Evolutionary conservation across 345 rosid species (phyloP).

Genomic region (Hibiscus tridactylites): DNA sequence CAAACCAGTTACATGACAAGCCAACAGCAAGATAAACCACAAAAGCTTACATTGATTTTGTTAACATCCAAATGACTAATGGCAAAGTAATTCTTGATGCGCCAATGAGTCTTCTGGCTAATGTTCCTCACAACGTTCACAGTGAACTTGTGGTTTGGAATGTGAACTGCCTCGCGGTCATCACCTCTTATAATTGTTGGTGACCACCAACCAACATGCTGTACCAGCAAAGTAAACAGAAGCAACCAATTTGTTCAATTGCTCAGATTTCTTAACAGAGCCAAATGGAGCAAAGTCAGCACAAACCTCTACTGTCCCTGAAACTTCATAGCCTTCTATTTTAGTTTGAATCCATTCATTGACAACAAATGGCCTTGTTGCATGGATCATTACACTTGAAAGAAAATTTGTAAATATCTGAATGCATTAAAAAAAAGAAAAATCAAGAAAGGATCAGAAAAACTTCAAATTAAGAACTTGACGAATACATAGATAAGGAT

Average conservation of each 20-base stretch:
- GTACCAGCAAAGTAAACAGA: constrained; percentile 6
- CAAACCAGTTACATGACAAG: background rate
- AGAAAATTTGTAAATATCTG: constrained; percentile 94
- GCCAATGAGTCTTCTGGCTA: constrained; percentile 95
- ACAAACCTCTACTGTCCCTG: constrained; percentile 96
- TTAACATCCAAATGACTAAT: constrained; percentile 87
- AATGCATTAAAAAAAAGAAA: constrained; percentile 17
- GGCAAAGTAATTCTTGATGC: constrained; percentile 77
- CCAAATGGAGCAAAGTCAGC: constrained; percentile 2
- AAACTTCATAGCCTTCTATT: constrained; percentile 91
- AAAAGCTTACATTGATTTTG: constrained; percentile 62
- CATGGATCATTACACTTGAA: constrained; percentile 87
- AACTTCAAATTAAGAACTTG: background rate
- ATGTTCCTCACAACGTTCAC: constrained; percentile 88
- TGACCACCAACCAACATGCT: constrained; percentile 99
- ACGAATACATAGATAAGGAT: background rate
- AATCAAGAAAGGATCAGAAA: background rate
- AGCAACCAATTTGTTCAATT: constrained; percentile 4
- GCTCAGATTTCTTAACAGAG: background rate
- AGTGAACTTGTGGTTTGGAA: constrained; percentile 88
- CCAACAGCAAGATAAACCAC: constrained; percentile 7
- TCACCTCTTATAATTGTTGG: constrained; percentile 93
- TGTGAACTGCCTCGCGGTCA: constrained; percentile 93
- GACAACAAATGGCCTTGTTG: constrained; percentile 76
- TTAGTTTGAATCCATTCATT: constrained; percentile 96